Conservation (phyloP, 2,329 filamentous ascomycete genomes). For the Ilyonectria robusta region DNA sequence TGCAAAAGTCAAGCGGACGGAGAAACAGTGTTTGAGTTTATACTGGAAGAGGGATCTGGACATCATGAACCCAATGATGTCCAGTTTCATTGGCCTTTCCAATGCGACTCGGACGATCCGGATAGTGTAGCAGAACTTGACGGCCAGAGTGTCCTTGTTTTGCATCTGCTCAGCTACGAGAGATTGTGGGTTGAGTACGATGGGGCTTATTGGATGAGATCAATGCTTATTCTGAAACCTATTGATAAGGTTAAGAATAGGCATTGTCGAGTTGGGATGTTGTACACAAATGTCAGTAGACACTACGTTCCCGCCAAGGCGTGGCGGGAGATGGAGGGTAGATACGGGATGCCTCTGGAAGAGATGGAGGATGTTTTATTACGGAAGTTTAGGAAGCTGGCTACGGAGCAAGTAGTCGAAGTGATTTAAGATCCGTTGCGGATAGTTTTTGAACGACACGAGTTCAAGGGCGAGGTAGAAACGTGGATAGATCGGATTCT, state of each 20-base stretch:
- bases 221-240: conserved; percentile 1
- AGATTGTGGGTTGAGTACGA: conserved; percentile 9
- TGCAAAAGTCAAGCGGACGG: background rate
- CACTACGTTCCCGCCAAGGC: conserved; percentile 1
- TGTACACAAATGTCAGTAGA: background rate
- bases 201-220: conserved; percentile 19
- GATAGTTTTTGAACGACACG: no score
- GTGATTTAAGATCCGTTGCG: no score
- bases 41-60: background rate
- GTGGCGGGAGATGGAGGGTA: background rate
- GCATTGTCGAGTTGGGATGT: background rate
- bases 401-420: background rate
- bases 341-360: background rate
- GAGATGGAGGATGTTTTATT: conserved; percentile 6
- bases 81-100: background rate
- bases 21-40: background rate
- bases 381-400: background rate
- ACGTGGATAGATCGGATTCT: no score
- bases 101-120: conserved; percentile 3
- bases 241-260: background rate
- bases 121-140: background rate
- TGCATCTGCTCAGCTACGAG: conserved; percentile 12
- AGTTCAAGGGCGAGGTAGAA: background rate
- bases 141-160: background rate
- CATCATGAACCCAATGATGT: accelerated